phyloP scores from a whole-genome alignment of 2,329 filamentous ascomycete species.

The Geosmithia putterillii region DNA sequence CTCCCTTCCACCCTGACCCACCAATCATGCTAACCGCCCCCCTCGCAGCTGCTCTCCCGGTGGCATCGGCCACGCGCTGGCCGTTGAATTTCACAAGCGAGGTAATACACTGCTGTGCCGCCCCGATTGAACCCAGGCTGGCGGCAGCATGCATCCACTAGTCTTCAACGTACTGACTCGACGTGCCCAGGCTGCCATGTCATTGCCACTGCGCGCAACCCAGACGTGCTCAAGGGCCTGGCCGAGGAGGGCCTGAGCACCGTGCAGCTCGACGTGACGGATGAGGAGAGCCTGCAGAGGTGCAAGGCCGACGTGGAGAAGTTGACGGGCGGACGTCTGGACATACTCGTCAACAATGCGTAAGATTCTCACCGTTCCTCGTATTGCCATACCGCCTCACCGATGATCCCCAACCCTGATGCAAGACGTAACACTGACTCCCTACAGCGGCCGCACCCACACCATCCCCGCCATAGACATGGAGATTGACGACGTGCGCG shows the following conservation, averaged over 20 bases:
- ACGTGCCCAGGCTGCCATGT: constrained; percentile 7
- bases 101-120: too few relatives aligned
- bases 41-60: constrained; percentile 41
- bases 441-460: constrained; percentile 34
- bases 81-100: constrained; percentile 36
- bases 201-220: constrained; percentile 8
- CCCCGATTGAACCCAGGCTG: constrained; percentile 3
- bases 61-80: constrained; percentile 43
- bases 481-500: constrained; percentile 36
- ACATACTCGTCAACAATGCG: constrained; percentile 30
- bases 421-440: neutral
- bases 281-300: constrained; percentile 15
- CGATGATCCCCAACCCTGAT: neutral
- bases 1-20: neutral
- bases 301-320: constrained; percentile 17
- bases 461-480: constrained; percentile 39
- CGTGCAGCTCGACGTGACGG: constrained; percentile 27
- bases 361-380: constrained; percentile 1
- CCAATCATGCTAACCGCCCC: neutral
- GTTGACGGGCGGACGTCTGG: constrained; percentile 22
- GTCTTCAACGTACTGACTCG: neutral
- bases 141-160: too few relatives aligned
- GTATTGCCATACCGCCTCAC: too few relatives aligned
- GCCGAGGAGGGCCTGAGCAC: constrained; percentile 5
- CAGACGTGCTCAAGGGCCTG: constrained; percentile 6